Percentiles rank a stretch among this genome's conserved stretches.
Conservation (phyloP, 306 rosid species). For the Cotoneaster glaucophyllus region DNA sequence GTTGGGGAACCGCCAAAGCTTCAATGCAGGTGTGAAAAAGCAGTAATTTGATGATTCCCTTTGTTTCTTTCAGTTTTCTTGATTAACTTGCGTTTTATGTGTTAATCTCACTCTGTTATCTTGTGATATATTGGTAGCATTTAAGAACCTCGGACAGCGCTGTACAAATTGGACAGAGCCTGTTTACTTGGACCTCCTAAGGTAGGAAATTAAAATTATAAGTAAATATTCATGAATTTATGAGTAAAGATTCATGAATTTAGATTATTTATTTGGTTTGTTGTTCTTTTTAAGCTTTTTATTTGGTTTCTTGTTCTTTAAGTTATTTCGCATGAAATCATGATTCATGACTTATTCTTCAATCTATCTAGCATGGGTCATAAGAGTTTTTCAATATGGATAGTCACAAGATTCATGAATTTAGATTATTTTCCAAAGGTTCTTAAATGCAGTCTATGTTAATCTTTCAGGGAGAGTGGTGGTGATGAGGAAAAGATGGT, state of each 20-base stretch:
- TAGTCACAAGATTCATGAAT: not conserved
- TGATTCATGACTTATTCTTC: not conserved
- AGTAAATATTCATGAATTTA: not conserved
- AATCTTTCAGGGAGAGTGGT: constrained; percentile 55
- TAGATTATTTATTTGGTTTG: not conserved
- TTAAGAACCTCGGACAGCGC: constrained; percentile 79
- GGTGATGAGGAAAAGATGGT: constrained; percentile 88
- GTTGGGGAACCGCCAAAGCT: constrained; percentile 66
- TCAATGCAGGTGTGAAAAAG: constrained; percentile 61
- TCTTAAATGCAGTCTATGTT: constrained; percentile 11
- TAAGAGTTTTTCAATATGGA: not conserved
- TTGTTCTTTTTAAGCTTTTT: not conserved
- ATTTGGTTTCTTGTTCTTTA: not conserved
- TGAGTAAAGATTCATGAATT: not conserved
- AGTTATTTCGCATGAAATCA: not conserved
- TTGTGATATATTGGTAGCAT: constrained; percentile 39
- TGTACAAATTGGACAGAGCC: constrained; percentile 91
- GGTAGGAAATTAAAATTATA: constrained; percentile 25
- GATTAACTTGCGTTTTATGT: not conserved
- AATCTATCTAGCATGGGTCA: not conserved
- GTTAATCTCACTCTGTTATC: not conserved
- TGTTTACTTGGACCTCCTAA: constrained; percentile 71
- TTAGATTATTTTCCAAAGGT: not conserved
- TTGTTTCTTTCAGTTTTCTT: not conserved
- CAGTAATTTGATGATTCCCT: not conserved